Conservation (phyloP, 768 basidiomycete genomes). For the Favolaschia claudopus region DNA sequence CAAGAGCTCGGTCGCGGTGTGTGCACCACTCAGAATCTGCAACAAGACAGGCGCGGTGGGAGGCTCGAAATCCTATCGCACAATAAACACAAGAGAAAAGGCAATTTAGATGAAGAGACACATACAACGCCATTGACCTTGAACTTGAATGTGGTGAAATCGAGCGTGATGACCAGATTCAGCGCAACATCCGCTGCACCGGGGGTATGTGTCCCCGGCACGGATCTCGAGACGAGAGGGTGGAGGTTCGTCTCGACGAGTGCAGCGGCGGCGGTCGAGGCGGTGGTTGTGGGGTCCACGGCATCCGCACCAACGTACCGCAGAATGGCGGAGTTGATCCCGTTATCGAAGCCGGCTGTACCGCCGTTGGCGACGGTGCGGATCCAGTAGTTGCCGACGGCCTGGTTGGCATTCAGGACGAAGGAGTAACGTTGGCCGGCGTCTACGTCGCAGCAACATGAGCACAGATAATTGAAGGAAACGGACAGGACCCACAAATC, state of each 20-base stretch:
- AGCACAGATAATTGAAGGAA: too few relatives aligned
- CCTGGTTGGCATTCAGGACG: slow-evolving; percentile 47
- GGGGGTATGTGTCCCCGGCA: slow-evolving; percentile 38
- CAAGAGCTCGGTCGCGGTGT: slow-evolving; percentile 45
- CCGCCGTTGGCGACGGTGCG: slow-evolving; percentile 32
- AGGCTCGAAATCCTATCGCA: slow-evolving; percentile 31
- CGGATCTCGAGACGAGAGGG: slow-evolving; percentile 28
- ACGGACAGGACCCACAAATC: too few relatives aligned
- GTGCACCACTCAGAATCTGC: slow-evolving; percentile 56
- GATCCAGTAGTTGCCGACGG: slow-evolving; percentile 52
- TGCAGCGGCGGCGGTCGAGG: slow-evolving; percentile 28
- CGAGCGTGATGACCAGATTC: not conserved
- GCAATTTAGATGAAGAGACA: not conserved
- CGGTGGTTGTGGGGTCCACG: slow-evolving; percentile 31
- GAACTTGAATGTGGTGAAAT: not conserved
- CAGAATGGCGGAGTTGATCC: slow-evolving; percentile 59
- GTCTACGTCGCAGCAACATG: slow-evolving; percentile 35
- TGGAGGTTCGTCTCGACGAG: slow-evolving; percentile 51
- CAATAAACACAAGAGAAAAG: not conserved
- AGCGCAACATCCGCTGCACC: not conserved
- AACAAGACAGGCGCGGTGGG: slow-evolving; percentile 55
- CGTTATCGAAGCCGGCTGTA: slow-evolving; percentile 36
- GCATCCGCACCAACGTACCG: slow-evolving; percentile 50
- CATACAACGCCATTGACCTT: not conserved
- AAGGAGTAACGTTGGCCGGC: slow-evolving; percentile 53